Evolutionary conservation across 768 basidiomycete genomes (phyloP).

Genomic region (Mrakia hoshinonis): DNA sequence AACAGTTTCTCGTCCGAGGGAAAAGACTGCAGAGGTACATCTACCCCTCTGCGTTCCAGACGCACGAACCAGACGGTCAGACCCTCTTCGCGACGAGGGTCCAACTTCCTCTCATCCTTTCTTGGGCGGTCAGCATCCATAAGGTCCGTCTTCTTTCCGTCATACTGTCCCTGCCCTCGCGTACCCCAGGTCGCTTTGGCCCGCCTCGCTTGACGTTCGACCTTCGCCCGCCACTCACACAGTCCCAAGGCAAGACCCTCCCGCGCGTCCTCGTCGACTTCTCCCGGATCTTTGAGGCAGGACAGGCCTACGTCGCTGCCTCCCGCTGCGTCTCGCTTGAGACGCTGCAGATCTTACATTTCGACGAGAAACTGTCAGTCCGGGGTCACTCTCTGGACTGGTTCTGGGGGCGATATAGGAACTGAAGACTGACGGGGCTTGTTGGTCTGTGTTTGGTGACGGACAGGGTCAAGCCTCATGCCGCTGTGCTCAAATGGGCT

Average conservation of each 20-base stretch:
- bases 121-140: conserved; percentile 71
- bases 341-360: conserved; percentile 13
- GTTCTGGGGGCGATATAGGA: too few species aligned
- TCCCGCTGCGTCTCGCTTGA: conserved; percentile 3
- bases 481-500: too few species aligned
- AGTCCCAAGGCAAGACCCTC: conserved; percentile 3
- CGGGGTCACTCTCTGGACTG: too few species aligned
- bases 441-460: too few species aligned
- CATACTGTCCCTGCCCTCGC: not conserved
- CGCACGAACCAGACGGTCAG: conserved; percentile 78
- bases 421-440: too few species aligned
- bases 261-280: conserved; percentile 83
- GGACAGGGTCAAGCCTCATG: too few species aligned
- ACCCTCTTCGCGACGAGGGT: conserved; percentile 8
- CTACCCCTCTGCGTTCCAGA: conserved; percentile 67
- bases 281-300: conserved; percentile 69
- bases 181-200: not conserved
- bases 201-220: not conserved
- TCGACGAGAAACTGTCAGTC: not conserved
- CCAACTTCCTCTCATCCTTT: conserved; percentile 39
- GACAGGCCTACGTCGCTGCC: conserved; percentile 29
- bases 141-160: not conserved
- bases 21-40: conserved; percentile 48
- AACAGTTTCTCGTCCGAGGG: conserved; percentile 36
- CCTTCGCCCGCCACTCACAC: not conserved